Conservation (phyloP, 2,329 filamentous ascomycete genomes). For the Ophiostoma himal-ulmi region DNA sequence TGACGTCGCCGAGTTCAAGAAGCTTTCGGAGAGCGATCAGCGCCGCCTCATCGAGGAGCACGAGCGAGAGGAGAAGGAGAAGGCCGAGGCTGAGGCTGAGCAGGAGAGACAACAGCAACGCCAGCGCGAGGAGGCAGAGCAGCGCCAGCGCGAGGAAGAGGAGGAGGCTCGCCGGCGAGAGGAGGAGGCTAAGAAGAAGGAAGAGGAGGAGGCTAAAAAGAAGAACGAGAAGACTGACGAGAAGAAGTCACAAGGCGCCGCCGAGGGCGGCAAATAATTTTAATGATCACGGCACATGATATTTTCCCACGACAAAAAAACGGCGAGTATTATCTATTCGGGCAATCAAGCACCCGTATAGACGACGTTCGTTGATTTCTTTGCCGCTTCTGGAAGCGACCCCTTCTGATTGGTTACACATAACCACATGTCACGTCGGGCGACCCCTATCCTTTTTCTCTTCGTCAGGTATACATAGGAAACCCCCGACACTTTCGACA, state of each 20-base stretch:
- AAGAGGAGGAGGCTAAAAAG: constrained; percentile 12
- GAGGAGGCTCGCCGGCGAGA: constrained; percentile 11
- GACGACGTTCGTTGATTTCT: constrained; percentile 6
- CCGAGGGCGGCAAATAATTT: constrained; percentile 9
- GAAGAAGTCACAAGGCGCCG: not conserved
- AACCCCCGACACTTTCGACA: not conserved
- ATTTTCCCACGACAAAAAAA: constrained; percentile 10
- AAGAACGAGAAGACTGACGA: constrained; percentile 1
- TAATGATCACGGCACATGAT: constrained; percentile 8
- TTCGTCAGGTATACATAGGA: not conserved
- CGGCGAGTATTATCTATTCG: not conserved
- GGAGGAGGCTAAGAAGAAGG: constrained; percentile 19
- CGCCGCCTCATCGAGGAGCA: constrained; percentile 42
- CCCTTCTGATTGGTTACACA: not conserved
- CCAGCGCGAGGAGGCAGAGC: constrained; percentile 29
- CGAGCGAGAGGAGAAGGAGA: constrained; percentile 31
- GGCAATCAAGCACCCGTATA: not conserved
- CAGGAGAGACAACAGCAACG: constrained; percentile 22
- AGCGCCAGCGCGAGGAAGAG: constrained; percentile 21
- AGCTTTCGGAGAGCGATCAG: constrained; percentile 54
- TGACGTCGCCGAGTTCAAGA: constrained; percentile 55
- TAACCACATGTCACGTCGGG: constrained; percentile 6
- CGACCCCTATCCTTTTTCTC: not conserved
- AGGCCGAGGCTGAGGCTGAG: constrained; percentile 28
- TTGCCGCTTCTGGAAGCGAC: constrained; percentile 14